Evolutionary conservation across 306 rosid species (phyloP), one percentile per base, ranked within the genome.

Genomic region (Prunus mume): DNA sequence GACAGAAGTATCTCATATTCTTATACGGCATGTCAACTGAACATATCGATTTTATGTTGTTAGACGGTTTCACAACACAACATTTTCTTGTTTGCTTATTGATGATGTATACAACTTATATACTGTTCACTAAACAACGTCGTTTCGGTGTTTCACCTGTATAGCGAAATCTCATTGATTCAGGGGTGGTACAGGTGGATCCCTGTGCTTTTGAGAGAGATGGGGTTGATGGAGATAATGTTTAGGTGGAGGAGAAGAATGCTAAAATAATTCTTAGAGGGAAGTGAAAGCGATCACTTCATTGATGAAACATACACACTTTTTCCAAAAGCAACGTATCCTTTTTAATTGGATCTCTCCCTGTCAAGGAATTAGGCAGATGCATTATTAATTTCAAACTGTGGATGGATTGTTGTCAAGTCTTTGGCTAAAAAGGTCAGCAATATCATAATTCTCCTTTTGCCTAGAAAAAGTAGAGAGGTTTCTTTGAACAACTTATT

Each of bases 331-430:
- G 83, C 65, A 70, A 45, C 3, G 28, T 47, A 6, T 12, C 22
- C 70, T 20, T 62, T 65, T 61, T 22, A 46, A 68, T 22, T 38
- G 78, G 69, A 85, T 76, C 66, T 68, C 25, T 73, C 78, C 25
- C 82, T 72, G 9, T 79, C 74, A 82, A 68, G 74, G 85, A 82
- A 82, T 73, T 69, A 28, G 73, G 84, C 45, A 15, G 73, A 69
- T 82, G 34, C 49, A 47, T 56, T 68, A 28, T 68, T 76, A 34
- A 28, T 30, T 63, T 77, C 55, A 19, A 73, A n/a, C 38, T 18
- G 32, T 71, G 49, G 12, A 63, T 63, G 52, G 52, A 47, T 11
- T 58, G 63, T 43, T 64, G 65, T 79, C 28, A 49, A 62, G 57
- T 79, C 80, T 38, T 72, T 51, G 27, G 64, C 38, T 25, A 28